A percentile compares a stretch with the other conserved stretches of the same genome.
phyloP scores from a whole-genome alignment of 2,329 filamentous ascomycete species.

The Ampelomyces quisqualis region DNA sequence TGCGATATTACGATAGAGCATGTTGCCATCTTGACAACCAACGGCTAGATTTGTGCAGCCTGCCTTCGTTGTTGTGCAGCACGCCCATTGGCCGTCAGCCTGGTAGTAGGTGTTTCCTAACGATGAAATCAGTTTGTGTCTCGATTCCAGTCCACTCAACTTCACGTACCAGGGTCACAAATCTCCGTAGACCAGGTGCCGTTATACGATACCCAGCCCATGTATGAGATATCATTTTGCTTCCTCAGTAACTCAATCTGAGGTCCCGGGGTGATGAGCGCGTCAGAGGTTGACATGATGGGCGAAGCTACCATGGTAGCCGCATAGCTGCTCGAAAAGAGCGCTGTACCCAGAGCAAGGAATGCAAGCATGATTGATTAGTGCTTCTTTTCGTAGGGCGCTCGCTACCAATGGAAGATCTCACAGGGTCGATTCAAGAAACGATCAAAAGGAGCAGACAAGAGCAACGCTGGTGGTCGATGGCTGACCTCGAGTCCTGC shows the following conservation, averaged over 20 bases:
- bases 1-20: constrained; percentile 17
- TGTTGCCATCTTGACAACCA: constrained; percentile 24
- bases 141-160: background rate
- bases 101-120: constrained; percentile 21
- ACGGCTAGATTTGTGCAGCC: constrained; percentile 23
- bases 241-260: constrained; percentile 25
- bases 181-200: constrained; percentile 16
- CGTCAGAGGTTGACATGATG: constrained; percentile 11
- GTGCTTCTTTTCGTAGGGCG: background rate
- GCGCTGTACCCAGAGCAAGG: constrained; percentile 12
- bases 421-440: background rate
- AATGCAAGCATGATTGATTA: constrained; percentile 10
- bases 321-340: constrained; percentile 19
- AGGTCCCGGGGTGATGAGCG: constrained; percentile 29
- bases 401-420: background rate
- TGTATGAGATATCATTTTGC: constrained; percentile 25
- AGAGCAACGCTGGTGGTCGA: background rate
- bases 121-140: background rate
- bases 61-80: constrained; percentile 23
- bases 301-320: constrained; percentile 14
- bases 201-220: constrained; percentile 23
- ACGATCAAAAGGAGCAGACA: background rate
- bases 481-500: background rate
- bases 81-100: constrained; percentile 19
- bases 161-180: constrained; percentile 15